Evolutionary conservation across 2,329 filamentous ascomycete genomes (phyloP).

Genomic region (Colletotrichum karsti): DNA sequence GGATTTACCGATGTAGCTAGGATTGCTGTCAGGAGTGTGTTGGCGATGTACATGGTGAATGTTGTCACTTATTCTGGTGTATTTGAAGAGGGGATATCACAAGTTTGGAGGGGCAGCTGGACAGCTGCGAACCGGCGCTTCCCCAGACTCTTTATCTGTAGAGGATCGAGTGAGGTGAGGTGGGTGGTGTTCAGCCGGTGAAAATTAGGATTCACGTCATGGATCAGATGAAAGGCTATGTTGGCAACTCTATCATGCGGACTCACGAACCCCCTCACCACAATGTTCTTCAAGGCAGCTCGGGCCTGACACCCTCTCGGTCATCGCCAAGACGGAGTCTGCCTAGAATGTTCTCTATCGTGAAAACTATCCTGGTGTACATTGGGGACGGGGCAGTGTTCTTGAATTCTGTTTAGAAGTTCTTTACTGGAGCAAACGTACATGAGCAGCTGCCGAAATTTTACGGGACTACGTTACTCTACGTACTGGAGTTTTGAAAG

Average conservation of each 20-base stretch:
- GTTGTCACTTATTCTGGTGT: no score
- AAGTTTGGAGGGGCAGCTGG: no score
- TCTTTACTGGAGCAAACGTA: no score
- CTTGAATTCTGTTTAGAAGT: no score
- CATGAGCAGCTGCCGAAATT: no score
- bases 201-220: neutral
- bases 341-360: neutral
- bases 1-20: no score
- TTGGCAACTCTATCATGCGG: neutral
- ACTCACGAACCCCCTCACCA: neutral
- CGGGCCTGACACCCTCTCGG: neutral
- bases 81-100: no score
- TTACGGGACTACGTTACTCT: no score
- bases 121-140: no score
- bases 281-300: neutral
- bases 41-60: no score
- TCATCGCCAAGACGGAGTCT: neutral
- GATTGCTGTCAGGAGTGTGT: no score
- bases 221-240: neutral
- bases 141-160: neutral
- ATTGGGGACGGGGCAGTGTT: neutral
- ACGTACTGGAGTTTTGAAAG: no score
- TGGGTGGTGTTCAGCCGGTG: neutral
- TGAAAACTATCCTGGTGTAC: neutral
- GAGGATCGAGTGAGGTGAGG: neutral